Evolutionary conservation across 169 alveolate species (phyloP), one percentile per base, ranked within the genome.

Genomic region (Cytauxzoon felis): DNA sequence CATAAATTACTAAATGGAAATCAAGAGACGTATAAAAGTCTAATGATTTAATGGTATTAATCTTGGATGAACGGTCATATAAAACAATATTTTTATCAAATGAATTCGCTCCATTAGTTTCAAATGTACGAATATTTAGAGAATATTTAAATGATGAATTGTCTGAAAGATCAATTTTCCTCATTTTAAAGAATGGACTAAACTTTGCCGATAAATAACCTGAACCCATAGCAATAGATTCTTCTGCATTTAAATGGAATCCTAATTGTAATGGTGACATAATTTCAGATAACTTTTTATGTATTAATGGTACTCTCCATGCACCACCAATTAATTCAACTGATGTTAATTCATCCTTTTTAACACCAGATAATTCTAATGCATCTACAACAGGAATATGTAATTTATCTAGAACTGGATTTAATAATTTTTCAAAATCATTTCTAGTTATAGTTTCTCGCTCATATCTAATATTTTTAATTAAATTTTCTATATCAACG

Each of bases 201-300:
- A 71, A 84, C 34, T 78, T 80, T 9, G 91, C 91, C 13, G 89
- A 89, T 38, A 80, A 68, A 43, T 76, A 86, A 0, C 87, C 81
- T 36, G 80, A 48, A 13, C 91, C 91, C 84, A 80, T 81, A 11
- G 91, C 87, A 33, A 86, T 60, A 8, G 91, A 87, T 45, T 86
- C 91, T 52, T 86, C 91, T 34, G 90, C 87, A 49, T 86, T 86
- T 23, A 86, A 71, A 59, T 86, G 91, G 84, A 86, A 78, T 23
- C 89, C 91, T 16, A 86, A 78, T 54, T 38, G 62, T 43, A 70
- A 83, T 16, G 91, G 91, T 34, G 61, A 32, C 57, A 86, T 59
- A 29, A 69, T 57, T 16, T 75, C 76, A 29, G 79, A 47, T 13
- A 86, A 59, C 53, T 86, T 82, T 33, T 56, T 67, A 66, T 76